phyloP scores from a whole-genome alignment of 805 yeast species.

The Lipomyces mesembrius region DNA sequence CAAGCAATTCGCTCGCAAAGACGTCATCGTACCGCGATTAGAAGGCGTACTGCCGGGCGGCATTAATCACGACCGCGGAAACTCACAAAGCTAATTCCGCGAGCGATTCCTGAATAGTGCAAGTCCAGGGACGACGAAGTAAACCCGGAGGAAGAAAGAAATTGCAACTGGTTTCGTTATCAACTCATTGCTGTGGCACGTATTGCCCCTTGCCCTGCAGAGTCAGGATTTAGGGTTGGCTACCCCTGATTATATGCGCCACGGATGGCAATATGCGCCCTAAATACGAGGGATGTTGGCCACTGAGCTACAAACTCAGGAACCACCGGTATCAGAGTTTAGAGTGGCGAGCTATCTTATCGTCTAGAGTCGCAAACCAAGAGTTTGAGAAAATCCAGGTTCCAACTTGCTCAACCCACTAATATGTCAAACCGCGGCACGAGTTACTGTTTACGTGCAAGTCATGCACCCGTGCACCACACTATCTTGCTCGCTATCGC shows the following conservation, averaged over 20 bases:
- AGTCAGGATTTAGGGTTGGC: neutral
- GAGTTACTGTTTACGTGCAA: neutral
- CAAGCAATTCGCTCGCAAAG: too few species aligned
- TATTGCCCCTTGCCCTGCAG: neutral
- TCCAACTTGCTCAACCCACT: neutral
- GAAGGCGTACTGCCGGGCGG: too few species aligned
- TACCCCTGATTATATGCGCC: neutral
- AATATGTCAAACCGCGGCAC: neutral
- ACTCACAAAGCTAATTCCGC: neutral
- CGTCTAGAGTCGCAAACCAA: neutral
- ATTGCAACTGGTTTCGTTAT: too few species aligned
- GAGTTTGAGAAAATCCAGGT: neutral
- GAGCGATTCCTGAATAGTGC: neutral
- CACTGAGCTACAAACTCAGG: neutral
- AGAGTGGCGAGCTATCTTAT: neutral
- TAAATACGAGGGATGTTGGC: neutral
- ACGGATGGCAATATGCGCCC: neutral
- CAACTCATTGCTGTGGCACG: too few species aligned
- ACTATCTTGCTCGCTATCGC: neutral
- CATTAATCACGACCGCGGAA: too few species aligned
- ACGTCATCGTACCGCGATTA: too few species aligned
- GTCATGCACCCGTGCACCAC: neutral
- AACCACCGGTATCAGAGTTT: neutral
- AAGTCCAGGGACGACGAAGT: neutral
- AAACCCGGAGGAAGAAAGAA: too few species aligned